Conservation (phyloP, 2,329 filamentous ascomycete species). For the Blastomyces parvus region DNA sequence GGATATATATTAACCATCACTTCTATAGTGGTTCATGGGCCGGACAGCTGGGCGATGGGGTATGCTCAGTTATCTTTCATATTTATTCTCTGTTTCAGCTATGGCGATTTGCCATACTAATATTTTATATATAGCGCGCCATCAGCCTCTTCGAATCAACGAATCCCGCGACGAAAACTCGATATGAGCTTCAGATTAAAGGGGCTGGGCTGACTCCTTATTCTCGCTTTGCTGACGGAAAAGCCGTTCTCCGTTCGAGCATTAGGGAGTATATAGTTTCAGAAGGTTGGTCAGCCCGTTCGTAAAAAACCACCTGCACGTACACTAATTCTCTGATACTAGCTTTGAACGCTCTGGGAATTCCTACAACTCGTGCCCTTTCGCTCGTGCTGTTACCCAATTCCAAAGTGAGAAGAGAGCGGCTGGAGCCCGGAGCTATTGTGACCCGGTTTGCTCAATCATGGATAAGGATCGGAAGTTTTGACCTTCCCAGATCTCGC, state of each 20-base stretch:
- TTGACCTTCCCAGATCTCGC: conserved; percentile 77
- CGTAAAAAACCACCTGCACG: not conserved
- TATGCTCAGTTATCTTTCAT: conserved; percentile 19
- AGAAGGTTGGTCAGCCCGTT: conserved; percentile 47
- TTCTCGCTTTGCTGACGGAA: conserved; percentile 90
- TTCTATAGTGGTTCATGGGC: conserved; percentile 68
- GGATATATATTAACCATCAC: conserved; percentile 29
- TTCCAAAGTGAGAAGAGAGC: conserved; percentile 65
- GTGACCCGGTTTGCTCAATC: conserved; percentile 83
- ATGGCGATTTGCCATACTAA: conserved; percentile 1
- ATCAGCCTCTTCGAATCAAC: conserved; percentile 89
- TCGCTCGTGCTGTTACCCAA: conserved; percentile 69
- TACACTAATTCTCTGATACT: not conserved
- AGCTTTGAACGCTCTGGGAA: conserved; percentile 67
- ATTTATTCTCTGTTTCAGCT: not conserved
- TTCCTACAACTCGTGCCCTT: conserved; percentile 79
- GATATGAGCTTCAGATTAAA: conserved; percentile 90
- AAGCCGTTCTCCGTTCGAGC: conserved; percentile 82
- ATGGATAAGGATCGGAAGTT: conserved; percentile 91
- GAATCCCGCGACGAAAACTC: conserved; percentile 58
- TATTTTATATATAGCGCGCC: conserved; percentile 46
- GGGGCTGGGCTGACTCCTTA: conserved; percentile 91
- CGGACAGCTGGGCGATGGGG: conserved; percentile 85
- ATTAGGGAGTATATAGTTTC: conserved; percentile 92
- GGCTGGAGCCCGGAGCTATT: conserved; percentile 79